These are phyloP conservation scores for Friedmanniomyces endolithicus DNA, from an alignment of 495 filamentous ascomycete genomes.

Conservation along the genomic window DNA sequence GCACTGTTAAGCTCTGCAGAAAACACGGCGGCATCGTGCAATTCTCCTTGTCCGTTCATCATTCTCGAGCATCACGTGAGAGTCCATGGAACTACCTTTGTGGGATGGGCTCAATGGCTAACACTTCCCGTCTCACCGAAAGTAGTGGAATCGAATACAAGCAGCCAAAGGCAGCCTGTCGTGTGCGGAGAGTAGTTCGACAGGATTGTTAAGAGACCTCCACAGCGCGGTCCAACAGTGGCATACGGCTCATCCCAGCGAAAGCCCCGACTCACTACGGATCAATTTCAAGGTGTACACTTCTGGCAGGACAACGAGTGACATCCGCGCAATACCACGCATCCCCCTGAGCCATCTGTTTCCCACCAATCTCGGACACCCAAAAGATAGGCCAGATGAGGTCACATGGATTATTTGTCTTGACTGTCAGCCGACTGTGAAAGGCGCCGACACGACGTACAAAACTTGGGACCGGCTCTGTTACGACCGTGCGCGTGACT, in stretches of 20 bases:
- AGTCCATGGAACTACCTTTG: too few relatives aligned
- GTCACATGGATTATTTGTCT: conserved; percentile 23
- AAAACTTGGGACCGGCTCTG: conserved; percentile 27
- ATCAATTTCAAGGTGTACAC: neutral
- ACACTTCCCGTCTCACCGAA: too few relatives aligned
- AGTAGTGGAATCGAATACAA: conserved; percentile 9
- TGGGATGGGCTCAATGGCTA: too few relatives aligned
- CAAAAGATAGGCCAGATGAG: conserved; percentile 24
- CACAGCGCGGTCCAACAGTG: neutral
- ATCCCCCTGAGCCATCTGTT: conserved; percentile 44
- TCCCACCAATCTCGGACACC: conserved; percentile 39
- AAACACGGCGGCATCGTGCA: conserved; percentile 26
- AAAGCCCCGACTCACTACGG: neutral
- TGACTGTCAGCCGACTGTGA: conserved; percentile 21
- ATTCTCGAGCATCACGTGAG: conserved; percentile 59
- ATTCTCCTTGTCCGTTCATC: conserved; percentile 54
- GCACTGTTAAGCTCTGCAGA: conserved; percentile 38
- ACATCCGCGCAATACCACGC: conserved; percentile 37
- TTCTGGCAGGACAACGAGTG: conserved; percentile 17
- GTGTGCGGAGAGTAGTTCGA: neutral
- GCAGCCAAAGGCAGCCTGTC: conserved; percentile 7
- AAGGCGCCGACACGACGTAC: conserved; percentile 23
- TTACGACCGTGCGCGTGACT: conserved; percentile 22
- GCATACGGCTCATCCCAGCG: neutral
- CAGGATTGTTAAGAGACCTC: conserved; percentile 2